Conservation (phyloP, 345 rosid genomes). For the Camelina sativa region DNA sequence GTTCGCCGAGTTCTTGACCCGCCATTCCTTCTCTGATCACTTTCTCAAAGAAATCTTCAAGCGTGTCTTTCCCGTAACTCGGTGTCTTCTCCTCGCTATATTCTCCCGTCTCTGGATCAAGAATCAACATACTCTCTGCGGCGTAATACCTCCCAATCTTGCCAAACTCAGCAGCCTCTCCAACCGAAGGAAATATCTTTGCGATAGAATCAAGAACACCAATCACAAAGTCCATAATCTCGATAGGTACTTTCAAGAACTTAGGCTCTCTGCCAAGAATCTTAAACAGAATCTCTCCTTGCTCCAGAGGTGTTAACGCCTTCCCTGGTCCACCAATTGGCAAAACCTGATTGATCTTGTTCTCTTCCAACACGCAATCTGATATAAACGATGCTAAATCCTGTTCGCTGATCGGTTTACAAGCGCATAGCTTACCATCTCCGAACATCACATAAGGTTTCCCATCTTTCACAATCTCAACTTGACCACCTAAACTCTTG, state of each 20-base stretch:
- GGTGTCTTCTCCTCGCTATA: slow-evolving; percentile 89
- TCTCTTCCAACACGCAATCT: slow-evolving; percentile 76
- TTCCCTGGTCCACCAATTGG: slow-evolving; percentile 98
- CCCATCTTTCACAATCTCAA: slow-evolving; percentile 92
- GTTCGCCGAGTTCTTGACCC: slow-evolving; percentile 96
- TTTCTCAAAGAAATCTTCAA: slow-evolving; percentile 81
- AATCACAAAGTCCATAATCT: slow-evolving; percentile 87
- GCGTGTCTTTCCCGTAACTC: slow-evolving; percentile 81
- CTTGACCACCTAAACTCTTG: slow-evolving; percentile 93
- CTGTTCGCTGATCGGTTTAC: slow-evolving; percentile 91
- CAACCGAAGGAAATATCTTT: slow-evolving; percentile 74
- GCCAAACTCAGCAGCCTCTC: slow-evolving; percentile 96
- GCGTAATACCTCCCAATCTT: slow-evolving; percentile 96
- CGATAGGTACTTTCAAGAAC: slow-evolving; percentile 90
- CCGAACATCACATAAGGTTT: slow-evolving; percentile 98
- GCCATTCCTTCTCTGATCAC: slow-evolving; percentile 90
- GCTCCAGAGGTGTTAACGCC: slow-evolving; percentile 87
- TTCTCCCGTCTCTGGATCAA: slow-evolving; percentile 85
- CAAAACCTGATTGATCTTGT: slow-evolving; percentile 70
- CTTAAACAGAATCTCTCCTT: slow-evolving; percentile 81
- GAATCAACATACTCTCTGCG: slow-evolving; percentile 89
- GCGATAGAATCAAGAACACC: slow-evolving; percentile 70
- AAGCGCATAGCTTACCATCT: slow-evolving; percentile 90
- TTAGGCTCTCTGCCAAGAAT: slow-evolving; percentile 79
- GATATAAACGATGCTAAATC: slow-evolving; percentile 85